Conservation (phyloP, 306 rosid genomes). For the Mucuna pruriens region DNA sequence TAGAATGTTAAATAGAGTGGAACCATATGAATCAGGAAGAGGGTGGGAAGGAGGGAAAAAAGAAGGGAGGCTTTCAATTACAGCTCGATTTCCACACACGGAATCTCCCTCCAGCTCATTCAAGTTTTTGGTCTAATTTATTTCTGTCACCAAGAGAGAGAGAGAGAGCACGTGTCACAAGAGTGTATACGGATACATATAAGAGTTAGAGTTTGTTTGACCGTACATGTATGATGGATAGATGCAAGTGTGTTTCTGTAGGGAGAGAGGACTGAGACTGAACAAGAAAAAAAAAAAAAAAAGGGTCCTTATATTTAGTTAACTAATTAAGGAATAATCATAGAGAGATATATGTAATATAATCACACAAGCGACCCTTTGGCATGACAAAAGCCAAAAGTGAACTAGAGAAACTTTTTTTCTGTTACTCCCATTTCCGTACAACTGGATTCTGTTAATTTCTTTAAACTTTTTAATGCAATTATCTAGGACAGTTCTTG, state of each 20-base stretch:
- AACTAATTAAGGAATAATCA: background rate
- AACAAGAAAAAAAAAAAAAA: background rate
- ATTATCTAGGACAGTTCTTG: background rate
- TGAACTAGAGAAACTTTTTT: background rate
- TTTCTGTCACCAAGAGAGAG: background rate
- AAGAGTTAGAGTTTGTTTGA: slow-evolving; percentile 34
- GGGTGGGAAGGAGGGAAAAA: slow-evolving; percentile 36
- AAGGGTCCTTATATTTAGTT: background rate
- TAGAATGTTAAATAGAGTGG: slow-evolving; percentile 37
- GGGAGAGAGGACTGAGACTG: background rate
- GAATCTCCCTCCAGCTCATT: slow-evolving; percentile 80
- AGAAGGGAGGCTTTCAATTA: slow-evolving; percentile 44
- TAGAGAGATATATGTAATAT: background rate
- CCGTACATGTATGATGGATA: slow-evolving; percentile 15
- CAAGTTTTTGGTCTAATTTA: slow-evolving; percentile 36
- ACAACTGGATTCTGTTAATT: slow-evolving; percentile 11
- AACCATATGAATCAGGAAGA: slow-evolving; percentile 33
- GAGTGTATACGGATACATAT: slow-evolving; percentile 25
- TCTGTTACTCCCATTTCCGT: slow-evolving; percentile 44
- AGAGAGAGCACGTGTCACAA: slow-evolving; percentile 51
- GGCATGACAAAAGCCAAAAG: slow-evolving; percentile 42
- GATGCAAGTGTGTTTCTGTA: slow-evolving; percentile 28
- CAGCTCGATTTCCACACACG: slow-evolving; percentile 72
- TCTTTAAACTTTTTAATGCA: slow-evolving; percentile 23
- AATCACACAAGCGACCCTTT: slow-evolving; percentile 21